Conservation (phyloP, 208 protist species). For the Trypanosoma boissoni region DNA sequence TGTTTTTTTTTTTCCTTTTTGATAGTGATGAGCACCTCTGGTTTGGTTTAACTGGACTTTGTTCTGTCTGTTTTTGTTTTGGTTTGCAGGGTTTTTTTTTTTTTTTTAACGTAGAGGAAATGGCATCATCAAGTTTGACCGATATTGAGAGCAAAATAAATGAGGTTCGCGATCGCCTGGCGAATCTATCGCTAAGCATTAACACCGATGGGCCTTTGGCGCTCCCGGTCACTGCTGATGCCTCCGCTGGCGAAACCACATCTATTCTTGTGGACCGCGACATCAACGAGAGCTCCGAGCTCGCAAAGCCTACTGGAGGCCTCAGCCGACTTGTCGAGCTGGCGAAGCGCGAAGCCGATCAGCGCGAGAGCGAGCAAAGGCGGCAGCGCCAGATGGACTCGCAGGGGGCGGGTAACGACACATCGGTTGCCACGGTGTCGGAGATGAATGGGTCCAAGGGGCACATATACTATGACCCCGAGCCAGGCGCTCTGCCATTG, state of each 20-base stretch:
- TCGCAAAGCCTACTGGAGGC: background rate
- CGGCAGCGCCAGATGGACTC: too few species aligned
- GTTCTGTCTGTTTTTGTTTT: constrained; percentile 8
- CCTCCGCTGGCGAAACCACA: background rate
- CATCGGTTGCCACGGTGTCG: too few species aligned
- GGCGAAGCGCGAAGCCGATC: constrained; percentile 15
- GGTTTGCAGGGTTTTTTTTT: background rate
- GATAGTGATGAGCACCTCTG: too few species aligned
- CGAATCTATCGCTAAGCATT: constrained; percentile 17
- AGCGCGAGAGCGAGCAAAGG: background rate
- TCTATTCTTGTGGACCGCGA: background rate
- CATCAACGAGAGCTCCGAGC: constrained; percentile 1
- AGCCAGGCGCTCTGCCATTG: background rate
- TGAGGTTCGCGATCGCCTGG: constrained; percentile 24
- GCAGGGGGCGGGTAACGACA: too few species aligned
- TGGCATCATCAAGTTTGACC: constrained; percentile 17
- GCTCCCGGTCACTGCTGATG: background rate
- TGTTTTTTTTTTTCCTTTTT: constrained; percentile 18
- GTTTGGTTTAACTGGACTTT: too few species aligned
- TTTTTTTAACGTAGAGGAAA: background rate
- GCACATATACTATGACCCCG: constrained; percentile 14
- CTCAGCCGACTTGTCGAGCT: constrained; percentile 10
- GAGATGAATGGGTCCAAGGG: too few species aligned
- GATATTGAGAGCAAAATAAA: constrained; percentile 30
- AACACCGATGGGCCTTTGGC: background rate